Evolutionary conservation across 495 filamentous ascomycete species (phyloP).

Genomic region (Hypoxylon intermedium): DNA sequence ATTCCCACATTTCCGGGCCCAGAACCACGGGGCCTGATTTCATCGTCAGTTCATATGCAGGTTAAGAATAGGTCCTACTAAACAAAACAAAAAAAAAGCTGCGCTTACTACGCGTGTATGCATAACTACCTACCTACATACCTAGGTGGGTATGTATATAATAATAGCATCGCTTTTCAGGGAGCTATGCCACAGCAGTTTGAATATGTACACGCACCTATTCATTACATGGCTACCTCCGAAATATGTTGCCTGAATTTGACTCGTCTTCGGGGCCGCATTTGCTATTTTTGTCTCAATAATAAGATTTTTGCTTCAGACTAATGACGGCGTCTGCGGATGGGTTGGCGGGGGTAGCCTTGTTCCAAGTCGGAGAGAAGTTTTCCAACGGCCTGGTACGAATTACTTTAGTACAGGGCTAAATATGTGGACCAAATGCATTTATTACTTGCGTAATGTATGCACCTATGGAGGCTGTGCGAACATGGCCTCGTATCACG

Average conservation of each 20-base stretch:
- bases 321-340: conserved; percentile 10
- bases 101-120: no score
- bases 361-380: conserved; percentile 29
- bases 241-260: conserved; percentile 1
- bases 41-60: conserved; percentile 17
- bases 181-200: conserved; percentile 12
- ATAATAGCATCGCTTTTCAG: conserved; percentile 14
- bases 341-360: conserved; percentile 24
- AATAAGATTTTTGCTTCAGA: background rate
- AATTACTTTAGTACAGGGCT: no score
- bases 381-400: no score
- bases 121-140: no score
- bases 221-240: no score
- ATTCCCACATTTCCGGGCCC: conserved; percentile 11
- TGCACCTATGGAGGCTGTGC: conserved; percentile 6
- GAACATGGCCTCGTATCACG: conserved; percentile 36
- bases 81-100: conserved; percentile 18
- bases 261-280: background rate
- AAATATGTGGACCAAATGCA: conserved; percentile 22
- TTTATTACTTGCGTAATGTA: conserved; percentile 20
- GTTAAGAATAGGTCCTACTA: background rate
- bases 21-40: conserved; percentile 8
- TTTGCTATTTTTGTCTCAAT: conserved; percentile 7
- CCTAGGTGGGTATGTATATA: no score
- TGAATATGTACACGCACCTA: no score